Base-by-base conservation (phyloP, 1,139 yeast genomes). In the Candida sp. region DNA sequence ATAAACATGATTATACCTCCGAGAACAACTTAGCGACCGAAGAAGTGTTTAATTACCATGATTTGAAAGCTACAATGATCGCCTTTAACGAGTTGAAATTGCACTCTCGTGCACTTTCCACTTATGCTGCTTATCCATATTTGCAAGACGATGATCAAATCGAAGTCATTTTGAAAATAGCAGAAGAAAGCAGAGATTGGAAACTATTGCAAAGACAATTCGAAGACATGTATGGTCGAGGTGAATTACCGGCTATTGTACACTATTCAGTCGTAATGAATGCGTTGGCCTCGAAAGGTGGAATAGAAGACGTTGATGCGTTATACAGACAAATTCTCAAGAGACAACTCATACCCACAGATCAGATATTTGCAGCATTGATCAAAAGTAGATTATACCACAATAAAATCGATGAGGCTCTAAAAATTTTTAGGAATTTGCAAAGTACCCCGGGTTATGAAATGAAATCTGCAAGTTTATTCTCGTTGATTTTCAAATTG, bases 181-280 rank as follows among this genome's bases (percentile, higher is more conserved):
- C 83, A 47, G 81, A 86, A 2, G 64, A 68, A 35, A 60, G 68
- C 12, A 70, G 76, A 36, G 79, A 82, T 50, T 86, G 90, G 86
- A 63, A 64, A 25, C 65, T 75, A 5, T 67, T 88, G 47, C 85
- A 84, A 56, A 54, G 64, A n/a, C 76, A 80, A 41, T 84, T 87
- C 55, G 87, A 85, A 49, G 72, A 70, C 2, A 67, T 85, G 59
- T 77, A 81, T 49, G 83, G 83, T 2, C 64, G 73, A 22, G 84
- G 82, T 1, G 68, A 77, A 36, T 61, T 78, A 22, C 87, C 90
- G 4, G 74, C 75, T 40, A 63, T 77, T 11, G 57, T 66, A 5
- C 90, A 86, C 56, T 87, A 86, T 56, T 73, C 79, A 4, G 73
- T 81, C 32, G 81, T 85, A 4, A 80, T 89, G 79, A 65, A 70